Evolutionary conservation across 306 rosid genomes (phyloP).

Genomic region (Vigna unguiculata): DNA sequence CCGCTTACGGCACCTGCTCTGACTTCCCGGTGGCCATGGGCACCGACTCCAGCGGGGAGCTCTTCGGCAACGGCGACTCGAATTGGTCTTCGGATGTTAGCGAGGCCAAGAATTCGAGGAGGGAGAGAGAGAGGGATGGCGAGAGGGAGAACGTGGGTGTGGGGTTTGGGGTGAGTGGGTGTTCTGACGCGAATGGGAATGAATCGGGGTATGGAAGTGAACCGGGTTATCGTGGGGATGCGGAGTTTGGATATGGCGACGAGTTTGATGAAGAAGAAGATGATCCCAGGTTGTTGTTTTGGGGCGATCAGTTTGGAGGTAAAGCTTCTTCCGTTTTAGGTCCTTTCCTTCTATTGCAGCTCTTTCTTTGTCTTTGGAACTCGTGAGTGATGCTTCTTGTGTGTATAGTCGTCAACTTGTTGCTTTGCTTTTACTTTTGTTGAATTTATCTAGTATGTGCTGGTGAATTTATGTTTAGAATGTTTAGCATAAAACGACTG

Average conservation of each 20-base stretch:
- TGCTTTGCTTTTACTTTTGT: slow-evolving; percentile 18
- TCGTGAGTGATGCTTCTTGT: neutral
- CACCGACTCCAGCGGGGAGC: slow-evolving; percentile 95
- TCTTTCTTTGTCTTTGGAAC: neutral
- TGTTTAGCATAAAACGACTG: neutral
- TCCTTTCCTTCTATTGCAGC: neutral
- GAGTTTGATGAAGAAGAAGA: slow-evolving; percentile 97
- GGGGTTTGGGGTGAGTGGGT: slow-evolving; percentile 74
- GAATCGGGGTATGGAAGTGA: slow-evolving; percentile 98
- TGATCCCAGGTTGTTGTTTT: slow-evolving; percentile 71
- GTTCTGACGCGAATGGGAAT: slow-evolving; percentile 73
- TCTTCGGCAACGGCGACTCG: slow-evolving; percentile 83
- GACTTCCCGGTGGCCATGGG: slow-evolving; percentile 94
- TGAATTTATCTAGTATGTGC: neutral
- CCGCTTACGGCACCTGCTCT: slow-evolving; percentile 91
- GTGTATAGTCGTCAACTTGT: neutral
- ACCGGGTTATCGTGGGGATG: slow-evolving; percentile 99
- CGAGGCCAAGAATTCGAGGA: slow-evolving; percentile 83
- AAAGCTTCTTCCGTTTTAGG: slow-evolving; percentile 12
- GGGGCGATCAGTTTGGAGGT: slow-evolving; percentile 85
- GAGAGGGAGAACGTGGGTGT: slow-evolving; percentile 76
- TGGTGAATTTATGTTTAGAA: slow-evolving; percentile 2
- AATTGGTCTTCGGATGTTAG: slow-evolving; percentile 97
- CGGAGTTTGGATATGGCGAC: slow-evolving; percentile 95
- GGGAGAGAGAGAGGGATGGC: slow-evolving; percentile 65